Base-by-base conservation (phyloP, 2,329 filamentous ascomycete species). In the Colletotrichum magnum region DNA sequence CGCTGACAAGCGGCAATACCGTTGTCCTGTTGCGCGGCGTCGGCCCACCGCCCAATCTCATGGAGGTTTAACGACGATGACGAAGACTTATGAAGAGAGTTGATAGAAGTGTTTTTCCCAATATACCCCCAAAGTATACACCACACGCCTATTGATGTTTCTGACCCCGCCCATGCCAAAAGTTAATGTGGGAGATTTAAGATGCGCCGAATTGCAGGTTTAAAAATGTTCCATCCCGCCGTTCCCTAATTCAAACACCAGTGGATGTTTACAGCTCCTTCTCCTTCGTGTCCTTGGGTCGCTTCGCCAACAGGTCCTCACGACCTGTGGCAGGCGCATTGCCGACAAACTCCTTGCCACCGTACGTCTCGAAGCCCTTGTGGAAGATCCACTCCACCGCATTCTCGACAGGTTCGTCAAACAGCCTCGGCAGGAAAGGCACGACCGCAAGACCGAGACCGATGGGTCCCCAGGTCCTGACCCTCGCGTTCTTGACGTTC, bases 351-450 rank as follows among this genome's bases (percentile, higher is more conserved):
- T 79, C 73, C 43, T 85, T 80, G 1, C 89, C 95, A 4, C 93
- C 94, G 66, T 94, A 87, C 1, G 88, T 78, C 77, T 90, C 88
- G 77, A 98, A 96, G 0, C 88, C 93, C 74, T 91, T 93, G 75
- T 97, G 93, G 83, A 98, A 98, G 3, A 88, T 79, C 92, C 92
- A 98, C 77, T 98, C 95, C 0, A 97, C 94, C 0, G 93, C 94
- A 71, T 94, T 88, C 82, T 98, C 96, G 6, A 99, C 94, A 0
- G 96, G 95, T 79, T 97, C 88, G 76, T 99, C 95, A 74, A 98
- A 98, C 64, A 97, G 82, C 68, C 87, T 90, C 0, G 95, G 95
- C 66, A 98, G 80, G 79, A 95, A 93, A 0, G 95, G 95, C 9
- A 98, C 94, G 9, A 94, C 86, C 0, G 90, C 83, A 41, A 94